Evolutionary conservation across 495 filamentous ascomycete species (phyloP).

Genomic region (Daldinia childiae): DNA sequence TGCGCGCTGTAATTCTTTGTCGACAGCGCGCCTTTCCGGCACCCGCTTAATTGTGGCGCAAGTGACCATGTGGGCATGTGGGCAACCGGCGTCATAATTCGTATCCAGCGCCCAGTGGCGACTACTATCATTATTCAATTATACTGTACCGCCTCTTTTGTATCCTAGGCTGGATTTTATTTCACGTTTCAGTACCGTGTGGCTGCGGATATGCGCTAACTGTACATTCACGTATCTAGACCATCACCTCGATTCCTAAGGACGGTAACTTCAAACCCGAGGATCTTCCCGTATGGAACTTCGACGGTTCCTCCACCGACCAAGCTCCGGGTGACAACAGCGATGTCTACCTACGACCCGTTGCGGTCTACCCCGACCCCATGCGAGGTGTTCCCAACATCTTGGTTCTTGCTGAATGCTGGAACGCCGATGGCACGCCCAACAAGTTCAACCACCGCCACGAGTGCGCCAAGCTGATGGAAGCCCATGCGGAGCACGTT

Average conservation of each 20-base stretch:
- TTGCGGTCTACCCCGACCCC: constrained; percentile 90
- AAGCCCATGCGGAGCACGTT: constrained; percentile 79
- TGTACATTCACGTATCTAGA: constrained; percentile 63
- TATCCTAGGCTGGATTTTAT: background rate
- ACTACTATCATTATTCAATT: constrained; percentile 10
- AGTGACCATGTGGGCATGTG: constrained; percentile 33
- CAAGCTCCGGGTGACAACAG: constrained; percentile 97
- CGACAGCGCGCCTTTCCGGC: constrained; percentile 21
- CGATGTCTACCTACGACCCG: constrained; percentile 95
- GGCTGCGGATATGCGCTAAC: constrained; percentile 19
- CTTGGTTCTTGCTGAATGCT: constrained; percentile 93
- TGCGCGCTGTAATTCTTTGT: constrained; percentile 29
- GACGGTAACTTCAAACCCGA: constrained; percentile 63
- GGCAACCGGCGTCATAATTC: constrained; percentile 25
- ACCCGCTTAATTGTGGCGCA: constrained; percentile 27
- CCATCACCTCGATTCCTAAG: constrained; percentile 71
- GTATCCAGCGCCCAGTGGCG: constrained; percentile 35
- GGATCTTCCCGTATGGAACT: constrained; percentile 98
- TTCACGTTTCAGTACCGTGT: constrained; percentile 5
- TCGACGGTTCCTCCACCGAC: constrained; percentile 93
- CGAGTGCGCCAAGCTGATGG: constrained; percentile 87
- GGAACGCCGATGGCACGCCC: constrained; percentile 93
- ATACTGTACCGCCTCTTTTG: constrained; percentile 4
- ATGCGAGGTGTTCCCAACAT: constrained; percentile 87
- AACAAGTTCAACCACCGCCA: constrained; percentile 99